Conservation (phyloP, 2,329 filamentous ascomycete species). For the Fusarium nematophilum region DNA sequence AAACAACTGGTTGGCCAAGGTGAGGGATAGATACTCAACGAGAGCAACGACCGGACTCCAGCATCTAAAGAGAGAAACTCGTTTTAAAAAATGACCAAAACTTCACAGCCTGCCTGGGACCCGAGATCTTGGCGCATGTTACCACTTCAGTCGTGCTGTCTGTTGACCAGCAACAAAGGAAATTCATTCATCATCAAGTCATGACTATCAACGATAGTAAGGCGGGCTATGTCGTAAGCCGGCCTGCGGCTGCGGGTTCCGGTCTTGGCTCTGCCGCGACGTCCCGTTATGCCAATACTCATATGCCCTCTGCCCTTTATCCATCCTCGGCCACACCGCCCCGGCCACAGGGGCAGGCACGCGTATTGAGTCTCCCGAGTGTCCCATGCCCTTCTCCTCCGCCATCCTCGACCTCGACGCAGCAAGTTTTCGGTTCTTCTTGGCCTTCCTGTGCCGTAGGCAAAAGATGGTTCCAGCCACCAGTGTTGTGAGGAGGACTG, state of each 20-base stretch:
- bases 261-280: conserved; percentile 4
- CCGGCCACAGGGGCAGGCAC: conserved; percentile 5
- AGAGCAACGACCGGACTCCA: no score
- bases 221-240: conserved; percentile 6
- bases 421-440: conserved; percentile 8
- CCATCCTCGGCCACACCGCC: conserved; percentile 28
- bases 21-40: no score
- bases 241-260: conserved; percentile 16
- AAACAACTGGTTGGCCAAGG: no score
- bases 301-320: conserved; percentile 30
- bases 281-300: conserved; percentile 32
- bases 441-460: conserved; percentile 30
- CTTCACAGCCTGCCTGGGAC: no score
- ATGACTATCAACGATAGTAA: no score
- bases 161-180: no score
- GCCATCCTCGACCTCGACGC: conserved; percentile 1
- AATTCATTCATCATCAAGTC: no score
- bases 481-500: conserved; percentile 19
- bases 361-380: background rate
- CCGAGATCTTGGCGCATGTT: no score
- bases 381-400: conserved; percentile 5
- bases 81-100: no score
- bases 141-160: no score
- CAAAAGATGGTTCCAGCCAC: conserved; percentile 31
- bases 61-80: no score